Base-by-base conservation (phyloP, 23 red algal species). In the Gracilaria domingensis region DNA sequence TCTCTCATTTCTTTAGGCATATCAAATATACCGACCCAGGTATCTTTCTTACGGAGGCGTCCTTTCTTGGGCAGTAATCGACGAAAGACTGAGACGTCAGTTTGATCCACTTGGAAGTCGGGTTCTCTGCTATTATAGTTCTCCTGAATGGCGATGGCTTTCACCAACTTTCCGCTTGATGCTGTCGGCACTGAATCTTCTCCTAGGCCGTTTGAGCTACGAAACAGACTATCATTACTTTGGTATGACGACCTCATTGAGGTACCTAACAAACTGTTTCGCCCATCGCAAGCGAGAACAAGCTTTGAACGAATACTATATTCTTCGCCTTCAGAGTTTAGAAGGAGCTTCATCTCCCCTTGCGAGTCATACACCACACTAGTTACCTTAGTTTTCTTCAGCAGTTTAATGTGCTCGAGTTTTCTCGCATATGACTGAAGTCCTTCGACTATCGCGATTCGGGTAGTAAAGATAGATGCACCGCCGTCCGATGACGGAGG, bases 241-340 rank as follows among this genome's bases (percentile, higher is more conserved):
- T 36, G 13, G 65, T 70, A 3, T 73, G 59, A 29, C 12, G 59
- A 11, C 67, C 38, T 73, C 8, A 73, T 23, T 40, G 67, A 36
- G 51, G 79, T 8, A 56, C 50, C 18, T 12, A 79, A n/a, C 12
- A 61, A 18, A 33, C 62, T 74, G 26, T 79, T 89, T 8, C 20
- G 17, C n/a, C 85, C 85, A 79, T 89, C 85, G 53, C 85, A 89
- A 7, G 85, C 85, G 12, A 89, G 67, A 9, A 89, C 21, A 51
- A 89, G 85, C 53, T 89, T 77, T 36, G 85, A 23, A 7, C 30
- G 53, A 30, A 89, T 67, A 0, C 44, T 55, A 30, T 2, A 62
- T 62, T 62, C n/a, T 24, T 12, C 6, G 29, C 24, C 59, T 11
- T 29, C 59, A 62, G 11, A 62, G 26, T 29, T 30, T 18, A 62